Evolutionary conservation across 2,329 filamentous ascomycete genomes (phyloP).

Genomic region (Nannizziopsis barbatae): DNA sequence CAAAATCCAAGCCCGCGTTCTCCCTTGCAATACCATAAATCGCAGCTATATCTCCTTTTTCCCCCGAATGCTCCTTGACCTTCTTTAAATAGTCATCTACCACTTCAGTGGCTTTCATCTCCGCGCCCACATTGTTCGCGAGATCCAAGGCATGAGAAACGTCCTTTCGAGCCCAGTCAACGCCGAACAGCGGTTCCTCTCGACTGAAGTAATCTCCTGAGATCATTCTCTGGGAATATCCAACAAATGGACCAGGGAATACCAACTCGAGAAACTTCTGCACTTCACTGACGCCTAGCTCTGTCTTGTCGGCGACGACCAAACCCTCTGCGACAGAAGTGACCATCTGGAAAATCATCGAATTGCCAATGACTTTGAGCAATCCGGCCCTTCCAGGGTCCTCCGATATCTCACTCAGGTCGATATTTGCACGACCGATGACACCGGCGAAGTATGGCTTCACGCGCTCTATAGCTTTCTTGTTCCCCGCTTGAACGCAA

Average conservation of each 20-base stretch:
- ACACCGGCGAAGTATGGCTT: constrained; percentile 63
- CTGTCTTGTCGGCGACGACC: constrained; percentile 67
- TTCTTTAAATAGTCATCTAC: constrained; percentile 57
- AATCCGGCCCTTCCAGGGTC: constrained; percentile 57
- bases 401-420: constrained; percentile 48
- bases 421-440: constrained; percentile 56
- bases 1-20: constrained; percentile 61
- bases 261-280: constrained; percentile 61
- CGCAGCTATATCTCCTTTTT: constrained; percentile 64
- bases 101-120: constrained; percentile 54
- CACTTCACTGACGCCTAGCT: constrained; percentile 58
- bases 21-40: constrained; percentile 72
- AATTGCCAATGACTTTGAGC: constrained; percentile 77
- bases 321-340: constrained; percentile 69
- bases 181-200: constrained; percentile 67
- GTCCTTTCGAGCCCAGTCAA: constrained; percentile 76
- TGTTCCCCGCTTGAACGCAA: constrained; percentile 59
- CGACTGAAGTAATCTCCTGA: constrained; percentile 65
- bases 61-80: constrained; percentile 59
- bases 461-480: constrained; percentile 49
- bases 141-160: constrained; percentile 59
- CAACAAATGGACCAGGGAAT: constrained; percentile 64
- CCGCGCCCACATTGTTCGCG: constrained; percentile 51
- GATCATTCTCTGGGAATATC: constrained; percentile 64
- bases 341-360: constrained; percentile 73